Evolutionary conservation across 75 land plant species (phyloP).

Genomic region (Cupressus sempervirens): DNA sequence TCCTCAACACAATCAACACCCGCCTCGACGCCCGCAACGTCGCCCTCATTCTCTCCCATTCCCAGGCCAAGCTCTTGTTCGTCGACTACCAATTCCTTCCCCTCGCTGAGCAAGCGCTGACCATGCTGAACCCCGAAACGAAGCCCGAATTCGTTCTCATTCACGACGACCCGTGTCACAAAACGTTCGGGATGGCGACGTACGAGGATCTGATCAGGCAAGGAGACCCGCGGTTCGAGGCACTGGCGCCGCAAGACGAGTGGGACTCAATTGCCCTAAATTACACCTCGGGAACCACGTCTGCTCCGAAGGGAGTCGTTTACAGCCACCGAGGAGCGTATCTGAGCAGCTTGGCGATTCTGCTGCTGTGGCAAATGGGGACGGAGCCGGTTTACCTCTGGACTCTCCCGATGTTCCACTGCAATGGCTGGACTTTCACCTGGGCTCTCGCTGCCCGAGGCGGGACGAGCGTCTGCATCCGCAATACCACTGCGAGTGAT

Average conservation of each 20-base stretch:
- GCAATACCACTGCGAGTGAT: conserved; percentile 10
- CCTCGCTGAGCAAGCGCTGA: conserved; percentile 23
- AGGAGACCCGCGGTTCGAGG: conserved; percentile 37
- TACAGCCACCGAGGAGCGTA: conserved; percentile 53
- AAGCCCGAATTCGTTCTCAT: background rate
- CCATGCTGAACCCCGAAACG: background rate
- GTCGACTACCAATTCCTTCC: conserved; percentile 29
- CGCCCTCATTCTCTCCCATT: conserved; percentile 27
- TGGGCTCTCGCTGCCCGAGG: conserved; percentile 41
- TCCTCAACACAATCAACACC: conserved; percentile 41
- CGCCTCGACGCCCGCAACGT: conserved; percentile 40
- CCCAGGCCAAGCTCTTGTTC: conserved; percentile 29
- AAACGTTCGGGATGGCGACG: conserved; percentile 1
- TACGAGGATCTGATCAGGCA: conserved; percentile 26
- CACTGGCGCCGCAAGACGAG: conserved; percentile 25
- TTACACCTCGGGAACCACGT: conserved; percentile 49
- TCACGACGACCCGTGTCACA: background rate
- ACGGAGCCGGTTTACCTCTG: conserved; percentile 32
- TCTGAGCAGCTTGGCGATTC: conserved; percentile 18
- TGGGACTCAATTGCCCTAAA: conserved; percentile 39
- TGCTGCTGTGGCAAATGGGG: conserved; percentile 23
- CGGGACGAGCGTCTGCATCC: conserved; percentile 33
- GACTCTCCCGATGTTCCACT: conserved; percentile 54
- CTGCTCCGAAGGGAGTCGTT: conserved; percentile 43
- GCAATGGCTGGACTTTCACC: conserved; percentile 49